A percentile compares a stretch with the other conserved stretches of the same genome.
Evolutionary conservation across 306 rosid genomes (phyloP).

Genomic region (Quercus cerris): DNA sequence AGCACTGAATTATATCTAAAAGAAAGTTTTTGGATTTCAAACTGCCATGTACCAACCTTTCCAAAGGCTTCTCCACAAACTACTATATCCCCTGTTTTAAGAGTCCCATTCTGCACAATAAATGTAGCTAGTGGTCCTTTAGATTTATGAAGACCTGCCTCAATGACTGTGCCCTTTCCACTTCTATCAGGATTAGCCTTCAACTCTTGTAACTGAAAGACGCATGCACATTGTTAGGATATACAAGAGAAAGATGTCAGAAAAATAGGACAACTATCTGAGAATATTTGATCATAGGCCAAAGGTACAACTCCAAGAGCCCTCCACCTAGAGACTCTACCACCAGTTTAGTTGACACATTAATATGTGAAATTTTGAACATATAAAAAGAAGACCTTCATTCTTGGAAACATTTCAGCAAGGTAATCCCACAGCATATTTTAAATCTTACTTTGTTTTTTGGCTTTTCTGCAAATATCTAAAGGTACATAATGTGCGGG

Average conservation of each 20-base stretch:
- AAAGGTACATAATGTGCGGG: neutral
- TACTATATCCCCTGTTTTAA: constrained; percentile 70
- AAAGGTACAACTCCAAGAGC: neutral
- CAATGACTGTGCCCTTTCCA: constrained; percentile 89
- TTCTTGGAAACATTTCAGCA: neutral
- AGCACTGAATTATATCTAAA: neutral
- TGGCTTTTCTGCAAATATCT: neutral
- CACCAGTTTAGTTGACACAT: neutral
- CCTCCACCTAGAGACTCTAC: neutral
- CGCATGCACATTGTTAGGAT: constrained; percentile 35
- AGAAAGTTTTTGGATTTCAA: constrained; percentile 1
- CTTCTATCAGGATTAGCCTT: constrained; percentile 94
- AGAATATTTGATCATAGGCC: constrained; percentile 6
- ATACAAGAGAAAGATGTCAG: constrained; percentile 14
- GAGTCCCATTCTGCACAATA: constrained; percentile 91
- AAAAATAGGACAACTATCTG: neutral
- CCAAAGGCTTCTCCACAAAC: constrained; percentile 96
- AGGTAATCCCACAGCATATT: neutral
- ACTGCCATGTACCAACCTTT: constrained; percentile 59
- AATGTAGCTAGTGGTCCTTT: constrained; percentile 92
- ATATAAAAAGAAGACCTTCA: neutral
- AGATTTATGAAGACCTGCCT: constrained; percentile 92
- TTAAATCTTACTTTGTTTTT: neutral
- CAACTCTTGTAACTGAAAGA: constrained; percentile 89
- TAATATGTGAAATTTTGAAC: too few species aligned